Percentiles rank a stretch among this genome's conserved stretches.
These are phyloP conservation scores for Neospermospora avenae DNA, from an alignment of 2,329 filamentous ascomycete genomes.

Conservation along the genomic window DNA sequence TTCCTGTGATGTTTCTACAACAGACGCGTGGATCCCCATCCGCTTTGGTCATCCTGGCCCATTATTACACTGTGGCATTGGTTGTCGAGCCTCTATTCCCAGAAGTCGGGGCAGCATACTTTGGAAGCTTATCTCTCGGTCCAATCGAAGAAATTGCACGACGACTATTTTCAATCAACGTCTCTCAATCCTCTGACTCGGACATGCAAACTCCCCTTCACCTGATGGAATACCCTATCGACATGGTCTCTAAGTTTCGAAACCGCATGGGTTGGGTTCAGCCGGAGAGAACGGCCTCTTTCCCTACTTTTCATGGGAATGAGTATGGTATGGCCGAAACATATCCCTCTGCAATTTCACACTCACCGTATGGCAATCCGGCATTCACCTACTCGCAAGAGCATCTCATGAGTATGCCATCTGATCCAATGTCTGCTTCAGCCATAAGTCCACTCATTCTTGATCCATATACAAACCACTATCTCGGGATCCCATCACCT, in stretches of 20 bases:
- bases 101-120: slow-evolving; percentile 85
- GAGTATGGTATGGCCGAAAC: slow-evolving; percentile 49
- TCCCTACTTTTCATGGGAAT: slow-evolving; percentile 57
- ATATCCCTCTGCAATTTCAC: slow-evolving; percentile 43
- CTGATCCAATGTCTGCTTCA: slow-evolving; percentile 44
- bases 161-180: slow-evolving; percentile 67
- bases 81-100: slow-evolving; percentile 89
- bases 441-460: slow-evolving; percentile 54
- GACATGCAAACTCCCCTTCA: slow-evolving; percentile 59
- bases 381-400: slow-evolving; percentile 64
- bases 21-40: slow-evolving; percentile 71
- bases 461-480: slow-evolving; percentile 53
- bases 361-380: slow-evolving; percentile 54
- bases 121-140: slow-evolving; percentile 72
- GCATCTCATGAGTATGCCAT: slow-evolving; percentile 54
- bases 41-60: slow-evolving; percentile 78
- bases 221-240: slow-evolving; percentile 70
- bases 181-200: slow-evolving; percentile 53
- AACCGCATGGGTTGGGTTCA: slow-evolving; percentile 65
- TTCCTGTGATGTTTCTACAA: slow-evolving; percentile 80
- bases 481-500: slow-evolving; percentile 61
- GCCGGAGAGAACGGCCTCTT: slow-evolving; percentile 56
- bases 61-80: slow-evolving; percentile 87
- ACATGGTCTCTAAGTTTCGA: slow-evolving; percentile 67
- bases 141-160: slow-evolving; percentile 85